Evolutionary conservation across 2,329 filamentous ascomycete species (phyloP), one percentile per base, ranked within the genome.

Genomic region (Penicillium expansum): DNA sequence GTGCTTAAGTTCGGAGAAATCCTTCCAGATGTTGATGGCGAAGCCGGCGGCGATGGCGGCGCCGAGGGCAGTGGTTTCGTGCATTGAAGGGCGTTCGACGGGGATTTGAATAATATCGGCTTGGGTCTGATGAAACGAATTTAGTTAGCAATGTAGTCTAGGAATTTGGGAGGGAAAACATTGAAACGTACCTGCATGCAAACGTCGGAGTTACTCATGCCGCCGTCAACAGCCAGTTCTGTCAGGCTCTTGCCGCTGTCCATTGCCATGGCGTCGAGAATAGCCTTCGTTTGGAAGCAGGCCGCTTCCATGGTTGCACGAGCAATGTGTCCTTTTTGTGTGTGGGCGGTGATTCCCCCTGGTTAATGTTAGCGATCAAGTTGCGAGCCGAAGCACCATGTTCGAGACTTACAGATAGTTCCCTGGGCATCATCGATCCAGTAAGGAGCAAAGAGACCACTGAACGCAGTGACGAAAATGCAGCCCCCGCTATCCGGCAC

Each of bases 361-460:
- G 59, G 42, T 16, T 9, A 16, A 20, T 10, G 29, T 64, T 57
- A 32, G 55, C 29, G 13, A 47, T 60, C 41, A 61, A 52, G 52
- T 22, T n/a, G 16, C 4, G 2, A 39, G n/a, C 14, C 32, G 29
- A 51, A 13, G 30, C 2, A 50, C 20, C 24, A 24, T 27, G 18
- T 10, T 24, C 7, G 24, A 45, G 8, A 78, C 82, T 76, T 78
- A 86, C 83, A 92, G 55, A 94, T 85, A 5, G 92, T 96, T 57
- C 92, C 92, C 72, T 92, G 89, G 20, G 91, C 91, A 75, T 95
- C 90, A 70, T 96, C 91, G 60, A 96, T 93, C 92, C 92, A 96
- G 75, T 96, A 96, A 0, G 92, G 92, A 1, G 92, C 92, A 71
- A 96, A 96, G 3, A 96, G 82, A 52, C 92, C 92, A 73, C 88